Base-by-base conservation (phyloP, 2,329 filamentous ascomycete genomes). In the Fusarium incarnatum region DNA sequence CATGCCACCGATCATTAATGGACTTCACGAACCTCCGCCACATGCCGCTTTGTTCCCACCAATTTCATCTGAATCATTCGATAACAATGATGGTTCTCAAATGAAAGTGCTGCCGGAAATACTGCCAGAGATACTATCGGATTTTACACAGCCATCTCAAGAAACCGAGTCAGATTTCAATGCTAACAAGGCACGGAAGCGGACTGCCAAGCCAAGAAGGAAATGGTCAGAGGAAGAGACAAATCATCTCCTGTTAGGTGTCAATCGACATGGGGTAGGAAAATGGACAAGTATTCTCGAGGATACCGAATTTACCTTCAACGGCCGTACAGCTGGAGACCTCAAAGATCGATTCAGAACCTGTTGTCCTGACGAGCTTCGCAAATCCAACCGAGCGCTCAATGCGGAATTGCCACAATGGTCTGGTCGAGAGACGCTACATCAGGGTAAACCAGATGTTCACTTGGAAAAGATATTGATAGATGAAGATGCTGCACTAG, bases 171-270 rank as follows among this genome's bases (percentile, higher is more conserved):
- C 77, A 56, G 62, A 57, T 13, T 56, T 57, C 23, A 64, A 56
- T 65, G 27, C 63, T 58, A 70, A 77, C 37, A 87, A 85, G 72
- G 78, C 80, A 12, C 86, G 87, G 73, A 83, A 87, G 72, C 84
- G 86, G 44, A 85, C 86, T 13, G 83, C 85, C 9, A 89, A 88
- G 72, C 84, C 87, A 3, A 83, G 89, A 62, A 83, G 85, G 55
- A 90, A 89, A 71, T 91, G 89, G 89, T 87, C 87, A 1, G 87
- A 91, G 65, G 85, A 88, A 60, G 89, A 91, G 76, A 91, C 89
- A 3, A 89, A 87, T 53, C 84, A 89, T 68, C 80, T 91, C 11
- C 77, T 91, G 16, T 79, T 89, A 5, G 89, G 88, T 1, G 89
- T 90, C 28, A 85, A 85, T 71, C 86, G 87, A 32, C 85, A 91